Base-by-base conservation (phyloP, 129 eudicot genomes). In the Flaveria sonorensis region DNA sequence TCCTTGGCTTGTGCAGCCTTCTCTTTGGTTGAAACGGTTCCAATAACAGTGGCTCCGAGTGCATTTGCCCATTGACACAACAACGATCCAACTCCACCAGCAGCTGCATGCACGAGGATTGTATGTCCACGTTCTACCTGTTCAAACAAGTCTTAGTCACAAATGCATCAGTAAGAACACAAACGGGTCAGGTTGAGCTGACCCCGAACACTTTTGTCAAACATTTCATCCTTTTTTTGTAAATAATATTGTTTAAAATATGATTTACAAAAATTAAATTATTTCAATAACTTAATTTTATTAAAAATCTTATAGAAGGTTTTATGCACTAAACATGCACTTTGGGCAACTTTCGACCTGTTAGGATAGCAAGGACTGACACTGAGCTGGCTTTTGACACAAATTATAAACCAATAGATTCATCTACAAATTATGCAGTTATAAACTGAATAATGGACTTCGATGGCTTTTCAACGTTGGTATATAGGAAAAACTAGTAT, bases 21-120 rank as follows among this genome's bases (percentile, higher is more conserved):
- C 81, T 84, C 96, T 70, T 77, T 55, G 28, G 89, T 92, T 47
- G 97, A 89, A 70, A 92, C 97, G 3, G 97, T 92, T 68, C 97
- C 96, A 55, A 92, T 89, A 53, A 92, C 92, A 26, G 72, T 81
- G 24, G 96, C 97, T 52, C 97, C 97, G 51, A 87, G 86, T 42
- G 91, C 79, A 76, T 85, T 92, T 73, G 90, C 92, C 97, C 96
- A 92, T 43, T 92, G 97, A 84, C 97, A 92, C 72, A 89, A 63
- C 21, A 91, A 46, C 11, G 95, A 88, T 32, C 97, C 97, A 48
- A 86, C 90, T 42, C 95, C 97, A 65, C 97, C 97, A 4, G 97
- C 95, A 19, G 97, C 95, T 10, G 97, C 97, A 70, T 91, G 97
- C 68, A 91, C 86, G 72, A 92, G 92, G 45, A 92, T 83, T 4